A percentile compares a stretch with the other conserved stretches of the same genome.
phyloP scores from a whole-genome alignment of 495 filamentous ascomycete species.

The Aspergillus leporis region DNA sequence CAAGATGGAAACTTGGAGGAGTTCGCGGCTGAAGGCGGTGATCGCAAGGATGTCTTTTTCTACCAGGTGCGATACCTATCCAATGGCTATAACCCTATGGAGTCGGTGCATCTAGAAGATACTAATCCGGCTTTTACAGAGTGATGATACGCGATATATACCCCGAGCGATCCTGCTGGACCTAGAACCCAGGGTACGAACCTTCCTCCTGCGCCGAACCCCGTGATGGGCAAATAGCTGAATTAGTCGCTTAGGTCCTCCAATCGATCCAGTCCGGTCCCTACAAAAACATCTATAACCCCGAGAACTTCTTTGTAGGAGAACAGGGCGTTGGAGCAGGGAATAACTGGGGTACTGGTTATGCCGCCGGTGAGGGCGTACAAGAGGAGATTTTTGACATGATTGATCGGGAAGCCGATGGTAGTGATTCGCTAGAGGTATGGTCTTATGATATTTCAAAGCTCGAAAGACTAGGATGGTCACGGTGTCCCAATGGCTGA shows the following conservation, averaged over 20 bases:
- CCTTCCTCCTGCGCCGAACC: neutral
- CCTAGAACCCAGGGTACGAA: conserved; percentile 82
- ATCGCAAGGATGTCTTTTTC: conserved; percentile 99
- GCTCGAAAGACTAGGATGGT: neutral
- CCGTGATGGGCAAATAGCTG: conserved; percentile 12
- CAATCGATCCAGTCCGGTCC: conserved; percentile 87
- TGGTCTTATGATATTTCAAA: conserved; percentile 1
- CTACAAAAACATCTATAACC: conserved; percentile 98
- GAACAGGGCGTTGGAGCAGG: conserved; percentile 90
- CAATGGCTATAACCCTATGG: neutral
- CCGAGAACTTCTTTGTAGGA: conserved; percentile 95
- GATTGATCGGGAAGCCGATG: conserved; percentile 98
- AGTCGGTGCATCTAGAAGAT: neutral
- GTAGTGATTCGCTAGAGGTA: conserved; percentile 94
- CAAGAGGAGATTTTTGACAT: conserved; percentile 99
- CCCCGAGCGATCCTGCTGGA: conserved; percentile 94
- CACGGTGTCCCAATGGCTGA: conserved; percentile 1
- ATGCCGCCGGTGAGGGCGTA: conserved; percentile 85
- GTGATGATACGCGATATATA: conserved; percentile 98
- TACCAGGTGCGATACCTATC: conserved; percentile 64
- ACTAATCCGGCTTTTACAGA: conserved; percentile 34
- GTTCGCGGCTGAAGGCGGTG: conserved; percentile 92
- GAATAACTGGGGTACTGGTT: conserved; percentile 97
- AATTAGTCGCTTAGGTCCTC: conserved; percentile 62
- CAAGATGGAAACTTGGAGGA: conserved; percentile 96